A percentile compares a stretch with the other conserved stretches of the same genome.
Evolutionary conservation across 768 basidiomycete species (phyloP).

Genomic region (Leccinum variicolor): DNA sequence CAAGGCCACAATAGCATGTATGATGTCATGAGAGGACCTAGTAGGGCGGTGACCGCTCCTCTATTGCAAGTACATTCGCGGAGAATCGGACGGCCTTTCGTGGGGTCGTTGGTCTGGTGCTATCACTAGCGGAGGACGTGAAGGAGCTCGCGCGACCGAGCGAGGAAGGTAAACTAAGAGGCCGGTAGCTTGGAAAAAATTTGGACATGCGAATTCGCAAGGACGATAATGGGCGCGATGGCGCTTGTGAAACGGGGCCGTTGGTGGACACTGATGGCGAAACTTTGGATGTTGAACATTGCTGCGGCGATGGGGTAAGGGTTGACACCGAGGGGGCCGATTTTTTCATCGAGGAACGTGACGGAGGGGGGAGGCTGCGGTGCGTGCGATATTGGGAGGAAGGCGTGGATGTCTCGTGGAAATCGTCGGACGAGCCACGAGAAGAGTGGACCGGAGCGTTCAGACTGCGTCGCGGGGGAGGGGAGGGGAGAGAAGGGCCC

Average conservation of each 20-base stretch:
- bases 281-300: slow-evolving; percentile 7
- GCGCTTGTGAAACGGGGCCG: slow-evolving; percentile 21
- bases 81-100: slow-evolving; percentile 65
- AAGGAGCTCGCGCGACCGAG: slow-evolving; percentile 29
- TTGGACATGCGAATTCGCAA: slow-evolving; percentile 52
- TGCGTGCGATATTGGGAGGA: slow-evolving; percentile 18
- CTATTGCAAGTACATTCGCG: slow-evolving; percentile 36
- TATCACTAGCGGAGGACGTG: slow-evolving; percentile 32
- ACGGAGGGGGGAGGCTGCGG: slow-evolving; percentile 48
- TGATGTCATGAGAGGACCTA: slow-evolving; percentile 6
- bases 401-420: slow-evolving; percentile 19
- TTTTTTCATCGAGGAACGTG: slow-evolving; percentile 67
- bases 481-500: slow-evolving; percentile 18
- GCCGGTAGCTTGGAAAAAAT: slow-evolving; percentile 44
- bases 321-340: slow-evolving; percentile 28
- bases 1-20: slow-evolving; percentile 2
- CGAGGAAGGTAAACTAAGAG: slow-evolving; percentile 35
- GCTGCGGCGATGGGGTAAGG: slow-evolving; percentile 20
- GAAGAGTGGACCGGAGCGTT: slow-evolving; percentile 28
- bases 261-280: slow-evolving; percentile 34
- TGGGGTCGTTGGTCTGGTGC: slow-evolving; percentile 40
- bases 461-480: slow-evolving; percentile 16
- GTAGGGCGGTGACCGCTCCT: slow-evolving; percentile 18
- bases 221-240: slow-evolving; percentile 32
- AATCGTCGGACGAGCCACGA: slow-evolving; percentile 18